phyloP scores from a whole-genome alignment of 192 early-diverging fungal species.

The Piromyces finnis region DNA sequence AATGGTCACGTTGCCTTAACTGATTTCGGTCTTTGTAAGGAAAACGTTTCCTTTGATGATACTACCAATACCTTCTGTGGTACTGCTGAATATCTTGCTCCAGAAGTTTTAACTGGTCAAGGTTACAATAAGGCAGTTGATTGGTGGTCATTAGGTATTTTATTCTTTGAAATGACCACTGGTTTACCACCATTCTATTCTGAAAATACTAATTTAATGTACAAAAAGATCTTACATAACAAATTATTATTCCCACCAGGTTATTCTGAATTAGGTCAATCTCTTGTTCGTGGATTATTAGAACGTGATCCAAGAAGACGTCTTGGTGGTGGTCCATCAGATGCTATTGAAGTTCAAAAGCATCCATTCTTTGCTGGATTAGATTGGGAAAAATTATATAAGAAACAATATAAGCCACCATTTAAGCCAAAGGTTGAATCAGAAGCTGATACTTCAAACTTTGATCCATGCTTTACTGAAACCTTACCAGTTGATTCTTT shows the following conservation, averaged over 20 bases:
- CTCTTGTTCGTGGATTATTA: constrained; percentile 22
- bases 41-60: constrained; percentile 21
- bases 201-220: constrained; percentile 34
- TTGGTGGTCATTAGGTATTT: constrained; percentile 68
- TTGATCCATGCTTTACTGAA: constrained; percentile 30
- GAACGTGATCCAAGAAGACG: constrained; percentile 41
- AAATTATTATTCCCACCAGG: constrained; percentile 26
- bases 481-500: constrained; percentile 21
- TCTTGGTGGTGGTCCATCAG: constrained; percentile 26
- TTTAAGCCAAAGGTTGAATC: constrained; percentile 45
- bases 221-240: constrained; percentile 35
- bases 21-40: constrained; percentile 67
- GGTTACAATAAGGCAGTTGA: constrained; percentile 57
- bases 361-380: constrained; percentile 43
- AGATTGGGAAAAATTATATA: constrained; percentile 44
- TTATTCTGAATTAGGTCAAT: constrained; percentile 14
- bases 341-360: constrained; percentile 33
- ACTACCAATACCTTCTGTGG: constrained; percentile 58
- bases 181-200: constrained; percentile 45
- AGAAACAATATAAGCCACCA: constrained; percentile 41
- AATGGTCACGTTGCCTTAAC: constrained; percentile 52
- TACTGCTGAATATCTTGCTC: constrained; percentile 77
- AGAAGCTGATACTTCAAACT: constrained; percentile 23
- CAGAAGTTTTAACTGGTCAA: constrained; percentile 53
- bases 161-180: constrained; percentile 45